phyloP scores from a whole-genome alignment of 2,329 filamentous ascomycete genomes.

The Macroventuria anomochaeta region DNA sequence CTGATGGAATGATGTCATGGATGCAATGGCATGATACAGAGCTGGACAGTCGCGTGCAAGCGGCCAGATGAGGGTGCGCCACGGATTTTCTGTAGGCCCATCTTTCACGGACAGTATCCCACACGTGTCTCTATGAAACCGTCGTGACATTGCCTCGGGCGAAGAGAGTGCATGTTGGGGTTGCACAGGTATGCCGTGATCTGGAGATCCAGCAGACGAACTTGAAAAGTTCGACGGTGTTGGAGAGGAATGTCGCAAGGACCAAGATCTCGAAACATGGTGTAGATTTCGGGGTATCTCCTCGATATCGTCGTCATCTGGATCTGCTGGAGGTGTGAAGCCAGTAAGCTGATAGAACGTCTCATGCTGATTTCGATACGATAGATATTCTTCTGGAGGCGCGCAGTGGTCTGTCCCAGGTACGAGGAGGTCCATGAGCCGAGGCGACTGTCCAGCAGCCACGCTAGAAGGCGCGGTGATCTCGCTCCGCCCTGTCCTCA shows the following conservation, averaged over 20 bases:
- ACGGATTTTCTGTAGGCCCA: slow-evolving; percentile 72
- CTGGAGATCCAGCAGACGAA: slow-evolving; percentile 39
- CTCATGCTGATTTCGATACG: slow-evolving; percentile 45
- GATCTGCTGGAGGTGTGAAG: slow-evolving; percentile 39
- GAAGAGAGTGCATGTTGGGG: slow-evolving; percentile 60
- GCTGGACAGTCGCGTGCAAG: slow-evolving; percentile 68
- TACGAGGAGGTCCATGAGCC: slow-evolving; percentile 56
- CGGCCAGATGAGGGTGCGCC: slow-evolving; percentile 74
- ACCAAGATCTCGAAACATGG: slow-evolving; percentile 42
- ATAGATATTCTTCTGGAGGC: slow-evolving; percentile 48
- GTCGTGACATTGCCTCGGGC: slow-evolving; percentile 66
- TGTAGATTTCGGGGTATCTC: slow-evolving; percentile 58
- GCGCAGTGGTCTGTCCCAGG: slow-evolving; percentile 57
- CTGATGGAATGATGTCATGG: slow-evolving; percentile 73
- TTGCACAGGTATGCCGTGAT: slow-evolving; percentile 47
- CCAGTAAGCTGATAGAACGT: slow-evolving; percentile 42
- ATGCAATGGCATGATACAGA: slow-evolving; percentile 71
- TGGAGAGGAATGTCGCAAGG: slow-evolving; percentile 50
- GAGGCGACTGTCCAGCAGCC: slow-evolving; percentile 56
- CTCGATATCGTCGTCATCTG: slow-evolving; percentile 59
- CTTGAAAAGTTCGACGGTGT: slow-evolving; percentile 43
- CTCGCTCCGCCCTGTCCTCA: slow-evolving; percentile 32
- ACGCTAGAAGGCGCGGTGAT: slow-evolving; percentile 44
- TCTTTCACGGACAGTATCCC: slow-evolving; percentile 75
- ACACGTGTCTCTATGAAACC: slow-evolving; percentile 71